Evolutionary conservation across 2,329 filamentous ascomycete genomes (phyloP).

Genomic region (Neofusicoccum umdonicola): DNA sequence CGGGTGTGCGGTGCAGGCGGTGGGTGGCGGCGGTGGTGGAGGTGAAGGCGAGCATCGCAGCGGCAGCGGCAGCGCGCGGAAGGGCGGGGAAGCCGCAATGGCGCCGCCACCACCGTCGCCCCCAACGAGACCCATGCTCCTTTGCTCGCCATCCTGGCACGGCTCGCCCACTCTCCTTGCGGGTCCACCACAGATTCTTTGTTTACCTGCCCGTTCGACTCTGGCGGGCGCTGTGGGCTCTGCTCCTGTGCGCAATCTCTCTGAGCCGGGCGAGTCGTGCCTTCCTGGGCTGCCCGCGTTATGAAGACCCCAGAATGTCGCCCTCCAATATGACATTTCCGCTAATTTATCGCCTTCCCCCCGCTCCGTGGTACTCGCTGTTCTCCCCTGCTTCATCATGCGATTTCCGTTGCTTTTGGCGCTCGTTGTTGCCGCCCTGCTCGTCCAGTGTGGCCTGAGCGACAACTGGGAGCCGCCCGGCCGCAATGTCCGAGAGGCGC

Average conservation of each 20-base stretch:
- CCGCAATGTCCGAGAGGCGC: conserved; percentile 19
- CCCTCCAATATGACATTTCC: background rate
- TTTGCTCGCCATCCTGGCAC: background rate
- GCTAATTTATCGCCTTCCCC: background rate
- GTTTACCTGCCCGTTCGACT: background rate
- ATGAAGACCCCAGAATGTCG: background rate
- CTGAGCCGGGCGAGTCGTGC: background rate
- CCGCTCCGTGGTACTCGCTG: background rate
- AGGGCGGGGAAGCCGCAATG: background rate
- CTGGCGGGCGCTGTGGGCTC: background rate
- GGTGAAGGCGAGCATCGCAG: background rate
- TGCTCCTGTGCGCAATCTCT: background rate
- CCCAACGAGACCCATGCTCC: background rate
- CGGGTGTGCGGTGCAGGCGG: background rate
- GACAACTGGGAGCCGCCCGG: conserved; percentile 12
- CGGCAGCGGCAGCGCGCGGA: background rate
- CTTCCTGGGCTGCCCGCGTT: background rate
- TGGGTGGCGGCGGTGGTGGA: background rate
- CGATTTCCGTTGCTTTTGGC: conserved; percentile 12
- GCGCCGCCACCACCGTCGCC: background rate
- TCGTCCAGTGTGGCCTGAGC: conserved; percentile 1
- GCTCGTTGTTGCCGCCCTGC: background rate
- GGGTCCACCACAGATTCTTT: background rate
- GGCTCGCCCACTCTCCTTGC: conserved; percentile 1
- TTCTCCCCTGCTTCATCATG: conserved; percentile 16